Evolutionary conservation across 2,329 filamentous ascomycete species (phyloP).

Genomic region (Orbilia blumenaviensis): DNA sequence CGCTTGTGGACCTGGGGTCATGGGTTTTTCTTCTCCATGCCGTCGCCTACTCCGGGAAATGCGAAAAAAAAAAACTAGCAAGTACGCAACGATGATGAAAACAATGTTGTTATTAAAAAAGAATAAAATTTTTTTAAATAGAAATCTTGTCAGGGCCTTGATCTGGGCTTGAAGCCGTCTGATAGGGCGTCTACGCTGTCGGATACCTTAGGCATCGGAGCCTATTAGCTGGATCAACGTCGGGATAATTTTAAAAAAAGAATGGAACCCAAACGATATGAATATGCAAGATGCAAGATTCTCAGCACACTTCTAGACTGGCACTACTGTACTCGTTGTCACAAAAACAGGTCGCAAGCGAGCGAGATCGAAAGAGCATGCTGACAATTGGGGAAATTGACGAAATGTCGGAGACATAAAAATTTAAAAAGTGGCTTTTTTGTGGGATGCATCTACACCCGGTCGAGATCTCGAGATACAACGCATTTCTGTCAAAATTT

Average conservation of each 20-base stretch:
- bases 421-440: neutral
- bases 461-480: neutral
- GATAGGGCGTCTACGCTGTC: neutral
- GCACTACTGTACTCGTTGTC: neutral
- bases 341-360: neutral
- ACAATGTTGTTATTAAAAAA: neutral
- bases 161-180: too few species aligned
- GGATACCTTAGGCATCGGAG: conserved; percentile 23
- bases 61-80: too few species aligned
- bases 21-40: conserved; percentile 24
- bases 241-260: conserved; percentile 37
- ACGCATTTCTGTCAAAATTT: neutral
- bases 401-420: neutral
- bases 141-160: neutral
- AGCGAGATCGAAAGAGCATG: too few species aligned
- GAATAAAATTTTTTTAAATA: neutral
- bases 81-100: neutral
- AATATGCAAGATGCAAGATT: conserved; percentile 35
- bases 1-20: neutral
- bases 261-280: neutral
- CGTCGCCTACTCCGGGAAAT: conserved; percentile 47
- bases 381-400: conserved; percentile 33
- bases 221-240: conserved; percentile 48
- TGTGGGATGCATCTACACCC: neutral
- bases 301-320: conserved; percentile 24